phyloP scores from a whole-genome alignment of 208 protist genomes.

The Crithidia fasciculata region DNA sequence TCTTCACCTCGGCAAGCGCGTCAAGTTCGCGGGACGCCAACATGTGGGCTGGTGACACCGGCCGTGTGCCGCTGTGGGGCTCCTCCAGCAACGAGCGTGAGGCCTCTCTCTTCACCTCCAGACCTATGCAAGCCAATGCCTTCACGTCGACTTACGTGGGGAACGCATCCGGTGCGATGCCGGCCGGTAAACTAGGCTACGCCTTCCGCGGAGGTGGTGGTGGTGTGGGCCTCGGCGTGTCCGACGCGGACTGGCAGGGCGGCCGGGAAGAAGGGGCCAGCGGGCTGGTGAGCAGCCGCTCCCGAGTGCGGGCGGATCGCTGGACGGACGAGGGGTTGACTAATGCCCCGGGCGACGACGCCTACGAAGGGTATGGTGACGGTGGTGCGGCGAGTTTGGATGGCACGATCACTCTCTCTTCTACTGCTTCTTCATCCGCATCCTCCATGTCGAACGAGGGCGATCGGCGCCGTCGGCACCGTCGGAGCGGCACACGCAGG shows the following conservation, averaged over 20 bases:
- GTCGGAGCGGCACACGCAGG: background rate
- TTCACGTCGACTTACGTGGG: conserved; percentile 26
- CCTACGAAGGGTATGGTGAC: background rate
- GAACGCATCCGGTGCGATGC: conserved; percentile 6
- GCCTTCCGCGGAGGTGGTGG: background rate
- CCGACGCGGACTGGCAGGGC: conserved; percentile 16
- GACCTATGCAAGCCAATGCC: background rate
- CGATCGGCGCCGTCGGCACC: background rate
- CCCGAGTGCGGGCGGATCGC: conserved; percentile 23
- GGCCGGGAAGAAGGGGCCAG: background rate
- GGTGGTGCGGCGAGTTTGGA: background rate
- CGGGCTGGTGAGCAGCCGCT: conserved; percentile 33
- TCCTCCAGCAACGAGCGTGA: background rate
- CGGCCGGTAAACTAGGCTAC: background rate
- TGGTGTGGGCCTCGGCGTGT: background rate
- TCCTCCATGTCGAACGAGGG: background rate
- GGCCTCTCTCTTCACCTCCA: background rate
- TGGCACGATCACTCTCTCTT: background rate
- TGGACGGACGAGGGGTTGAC: conserved; percentile 29
- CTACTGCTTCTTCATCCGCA: background rate
- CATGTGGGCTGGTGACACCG: conserved; percentile 19
- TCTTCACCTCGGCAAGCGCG: conserved; percentile 27
- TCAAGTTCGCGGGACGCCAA: conserved; percentile 22
- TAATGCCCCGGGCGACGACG: background rate
- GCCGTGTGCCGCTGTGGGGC: conserved; percentile 8